Evolutionary conservation across 805 yeast species (phyloP), one percentile per base, ranked within the genome.

Genomic region (Lachancea dasiensis): DNA sequence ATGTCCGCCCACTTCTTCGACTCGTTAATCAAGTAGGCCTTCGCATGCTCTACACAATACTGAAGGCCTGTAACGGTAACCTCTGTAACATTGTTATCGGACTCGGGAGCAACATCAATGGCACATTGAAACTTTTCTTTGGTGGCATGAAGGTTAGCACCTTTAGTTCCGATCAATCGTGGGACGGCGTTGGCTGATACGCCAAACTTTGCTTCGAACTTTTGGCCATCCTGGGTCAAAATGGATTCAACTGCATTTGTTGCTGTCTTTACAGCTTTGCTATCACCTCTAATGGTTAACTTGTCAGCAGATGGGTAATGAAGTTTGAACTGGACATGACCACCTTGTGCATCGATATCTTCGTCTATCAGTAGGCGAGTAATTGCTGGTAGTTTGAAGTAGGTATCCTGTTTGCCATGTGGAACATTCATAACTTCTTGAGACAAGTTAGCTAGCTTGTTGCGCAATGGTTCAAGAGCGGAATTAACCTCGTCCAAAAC

Each of bases 121-220:
- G 72, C 73, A 48, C 84, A 86, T 33, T 79, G 86, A 51, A 69
- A 86, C 52, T 83, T 81, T 7, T 82, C 85, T 46, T 82, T 72
- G 43, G 86, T 60, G 34, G 74, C 67, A 49, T 75, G 74, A 54
- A 92, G 64, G 55, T 78, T 77, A 29, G 85, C 65, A 39, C 99
- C 98, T 44, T 77, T 83, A 57, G 81, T 83, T 49, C 99, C 99
- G 60, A 92, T 86, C 38, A 94, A 69, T 63, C 92, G 79, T 20
- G 92, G 73, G 43, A 90, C 66, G 33, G 77, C 74, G 36, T 69
- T 64, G 2, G 77, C 61, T 45, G 96, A 94, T 56, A 86, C 78
- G 21, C 67, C 69, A 37, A 81, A 56, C 27, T 64, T 61, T 14
- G 73, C 64, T 13, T 72, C 56, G 40, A 47, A 40, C 14, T 57